These are phyloP conservation scores for Litsea cubeba DNA, from an alignment of 164 flowering plant species.

Conservation along the genomic window DNA sequence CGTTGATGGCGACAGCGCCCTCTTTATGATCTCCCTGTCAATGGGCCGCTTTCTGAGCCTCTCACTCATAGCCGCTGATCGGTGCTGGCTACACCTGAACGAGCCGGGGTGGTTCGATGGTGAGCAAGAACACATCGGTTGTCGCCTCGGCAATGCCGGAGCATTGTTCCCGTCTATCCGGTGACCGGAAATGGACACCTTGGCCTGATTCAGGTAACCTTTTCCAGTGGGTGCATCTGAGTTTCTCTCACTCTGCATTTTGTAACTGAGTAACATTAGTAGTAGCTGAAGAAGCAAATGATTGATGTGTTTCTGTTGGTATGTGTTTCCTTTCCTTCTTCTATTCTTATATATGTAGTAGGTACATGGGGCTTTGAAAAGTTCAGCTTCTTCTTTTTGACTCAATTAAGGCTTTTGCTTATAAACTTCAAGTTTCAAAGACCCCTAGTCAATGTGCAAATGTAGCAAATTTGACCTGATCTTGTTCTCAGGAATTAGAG, in stretches of 20 bases:
- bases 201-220: conserved; percentile 5
- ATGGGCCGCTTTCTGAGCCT: conserved; percentile 23
- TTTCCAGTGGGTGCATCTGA: neutral
- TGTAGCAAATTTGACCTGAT: no score
- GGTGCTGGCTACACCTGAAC: conserved; percentile 12
- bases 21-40: conserved; percentile 39
- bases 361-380: no score
- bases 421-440: no score
- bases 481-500: no score
- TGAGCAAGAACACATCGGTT: conserved; percentile 14
- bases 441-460: no score
- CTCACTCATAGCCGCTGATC: conserved; percentile 14
- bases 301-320: no score
- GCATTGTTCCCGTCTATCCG: neutral
- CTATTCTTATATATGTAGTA: no score
- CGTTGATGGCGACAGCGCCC: conserved; percentile 51
- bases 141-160: conserved; percentile 11
- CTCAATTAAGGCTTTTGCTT: no score
- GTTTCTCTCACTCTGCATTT: neutral
- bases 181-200: conserved; percentile 1
- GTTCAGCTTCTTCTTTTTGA: no score
- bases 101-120: conserved; percentile 17
- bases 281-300: no score
- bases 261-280: neutral
- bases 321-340: no score